Evolutionary conservation across 768 basidiomycete species (phyloP), one percentile per base, ranked within the genome.

Genomic region (Myochromella boudieri): DNA sequence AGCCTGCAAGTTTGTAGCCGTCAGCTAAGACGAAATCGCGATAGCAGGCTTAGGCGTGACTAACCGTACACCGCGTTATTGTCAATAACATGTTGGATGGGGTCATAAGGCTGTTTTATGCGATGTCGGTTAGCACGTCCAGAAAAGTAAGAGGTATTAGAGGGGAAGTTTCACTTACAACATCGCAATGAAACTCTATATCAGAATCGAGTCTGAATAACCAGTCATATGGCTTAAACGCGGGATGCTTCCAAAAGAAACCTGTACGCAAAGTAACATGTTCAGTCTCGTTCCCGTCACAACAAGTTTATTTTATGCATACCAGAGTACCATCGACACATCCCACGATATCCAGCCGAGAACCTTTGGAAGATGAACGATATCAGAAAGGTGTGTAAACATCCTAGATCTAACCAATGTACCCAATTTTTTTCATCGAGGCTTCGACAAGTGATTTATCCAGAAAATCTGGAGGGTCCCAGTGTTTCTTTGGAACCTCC

Each of bases 261-360:
- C 63, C 63, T 64, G 33, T 12, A 12, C 17, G 15, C 24, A 22
- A 45, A 7, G 18, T 26, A 20, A 14, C 4, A 12, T 42, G 32
- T 20, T 20, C 18, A 36, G 22, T 18, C 20, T 22, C 20, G 15
- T 7, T 8, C 11, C 29, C 42, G 33, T 32, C 17, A 22, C 22
- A 44, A 25, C 27, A 6, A n/a, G 22, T 22, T 31, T 25, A 29
- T 15, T n/a, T 18, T 21, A 25, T 22, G 42, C 42, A 32, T 37
- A 64, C 63, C 63, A 37, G 63, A 65, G 32, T 65, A 65, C 41
- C 52, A 65, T 41, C 63, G 51, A 41, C 63, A 65, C 63, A 65
- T 65, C 10, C 62, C 52, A 10, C 63, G 59, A 49, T 65, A 65
- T 17, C 61, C 63, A 9, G 53, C 51, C 0, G 60, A 57, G 46